Conservation (phyloP, 208 protist genomes). For the Polymyxa betae region DNA sequence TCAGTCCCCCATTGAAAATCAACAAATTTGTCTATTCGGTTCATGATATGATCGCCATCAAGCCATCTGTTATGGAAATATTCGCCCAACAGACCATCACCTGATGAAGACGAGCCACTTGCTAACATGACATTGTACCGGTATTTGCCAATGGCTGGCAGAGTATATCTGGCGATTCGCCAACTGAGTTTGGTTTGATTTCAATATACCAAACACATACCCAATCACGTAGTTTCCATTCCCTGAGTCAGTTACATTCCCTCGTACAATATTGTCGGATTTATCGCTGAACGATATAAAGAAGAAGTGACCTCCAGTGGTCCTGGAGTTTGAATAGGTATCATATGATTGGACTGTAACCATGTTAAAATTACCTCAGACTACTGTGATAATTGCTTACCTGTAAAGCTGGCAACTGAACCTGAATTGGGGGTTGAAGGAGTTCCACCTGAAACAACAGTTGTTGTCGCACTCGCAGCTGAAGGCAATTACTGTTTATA, state of each 20-base stretch:
- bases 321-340: not conserved
- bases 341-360: not conserved
- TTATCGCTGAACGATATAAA: slow-evolving; percentile 25
- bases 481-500: too few relatives aligned
- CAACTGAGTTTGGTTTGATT: not conserved
- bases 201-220: not conserved
- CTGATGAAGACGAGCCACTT: not conserved
- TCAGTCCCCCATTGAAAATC: slow-evolving; percentile 51
- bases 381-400: not conserved
- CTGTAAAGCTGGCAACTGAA: not conserved
- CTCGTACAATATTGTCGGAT: not conserved
- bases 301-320: slow-evolving; percentile 19
- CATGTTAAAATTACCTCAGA: not conserved
- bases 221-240: slow-evolving; percentile 34
- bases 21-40: slow-evolving; percentile 22
- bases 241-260: not conserved
- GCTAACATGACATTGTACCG: slow-evolving; percentile 44
- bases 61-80: slow-evolving; percentile 54
- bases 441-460: slow-evolving; percentile 24
- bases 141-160: not conserved
- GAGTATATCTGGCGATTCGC: slow-evolving; percentile 7
- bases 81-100: slow-evolving; percentile 47
- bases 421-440: not conserved
- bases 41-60: not conserved
- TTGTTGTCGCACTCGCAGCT: not conserved